These are phyloP conservation scores for Nidularia sp. DNA, from an alignment of 768 basidiomycete species.

Conservation along the genomic window DNA sequence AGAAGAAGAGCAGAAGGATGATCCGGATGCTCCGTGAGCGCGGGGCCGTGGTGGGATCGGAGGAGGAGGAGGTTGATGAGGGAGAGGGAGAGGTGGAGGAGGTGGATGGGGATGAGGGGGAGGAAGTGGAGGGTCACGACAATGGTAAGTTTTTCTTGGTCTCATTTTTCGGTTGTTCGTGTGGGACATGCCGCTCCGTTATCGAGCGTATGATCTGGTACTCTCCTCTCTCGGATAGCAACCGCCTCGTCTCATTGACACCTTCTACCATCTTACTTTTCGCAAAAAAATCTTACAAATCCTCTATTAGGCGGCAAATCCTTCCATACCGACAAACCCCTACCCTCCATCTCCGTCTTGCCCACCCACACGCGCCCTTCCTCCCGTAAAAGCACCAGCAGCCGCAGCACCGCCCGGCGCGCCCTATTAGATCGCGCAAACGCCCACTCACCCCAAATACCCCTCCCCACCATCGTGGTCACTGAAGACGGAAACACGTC, in stretches of 20 bases:
- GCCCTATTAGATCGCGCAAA: background rate
- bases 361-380: background rate
- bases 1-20: background rate
- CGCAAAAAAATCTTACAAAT: background rate
- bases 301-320: background rate
- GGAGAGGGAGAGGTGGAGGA: background rate
- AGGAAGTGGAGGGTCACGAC: background rate
- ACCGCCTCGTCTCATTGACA: background rate
- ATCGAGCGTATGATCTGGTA: too few relatives aligned
- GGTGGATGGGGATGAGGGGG: background rate
- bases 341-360: background rate
- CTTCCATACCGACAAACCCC: background rate
- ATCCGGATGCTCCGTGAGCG: background rate
- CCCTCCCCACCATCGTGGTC: too few relatives aligned
- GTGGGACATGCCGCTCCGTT: too few relatives aligned
- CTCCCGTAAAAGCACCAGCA: background rate
- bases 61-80: background rate
- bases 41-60: background rate
- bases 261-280: background rate
- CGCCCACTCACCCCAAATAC: background rate
- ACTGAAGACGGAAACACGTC: too few relatives aligned
- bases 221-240: background rate
- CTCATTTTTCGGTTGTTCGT: too few relatives aligned
- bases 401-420: background rate
- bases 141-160: too few relatives aligned